Evolutionary conservation across 2,329 filamentous ascomycete species (phyloP).

Genomic region (Ophiostoma ips): DNA sequence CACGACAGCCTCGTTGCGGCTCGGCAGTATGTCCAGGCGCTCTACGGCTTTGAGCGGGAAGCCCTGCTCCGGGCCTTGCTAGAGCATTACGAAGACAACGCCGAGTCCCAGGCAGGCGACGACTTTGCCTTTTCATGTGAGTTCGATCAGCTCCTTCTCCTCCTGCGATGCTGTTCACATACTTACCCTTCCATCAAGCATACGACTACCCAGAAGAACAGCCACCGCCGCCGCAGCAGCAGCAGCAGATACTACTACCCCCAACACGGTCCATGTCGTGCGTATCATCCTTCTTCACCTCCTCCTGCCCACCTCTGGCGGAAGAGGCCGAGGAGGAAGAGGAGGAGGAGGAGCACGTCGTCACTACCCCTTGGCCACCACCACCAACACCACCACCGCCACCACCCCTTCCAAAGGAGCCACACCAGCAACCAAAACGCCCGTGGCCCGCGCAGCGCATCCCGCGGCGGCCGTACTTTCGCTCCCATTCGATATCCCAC

Average conservation of each 20-base stretch:
- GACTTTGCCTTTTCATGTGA: not conserved
- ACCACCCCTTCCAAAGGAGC: not conserved
- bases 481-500: not conserved
- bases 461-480: not conserved
- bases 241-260: not conserved
- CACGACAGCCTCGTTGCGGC: constrained; percentile 17
- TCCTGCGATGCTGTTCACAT: too few relatives aligned
- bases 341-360: too few relatives aligned
- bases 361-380: not conserved
- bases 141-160: too few relatives aligned
- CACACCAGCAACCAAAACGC: not conserved
- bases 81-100: constrained; percentile 17
- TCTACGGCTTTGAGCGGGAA: constrained; percentile 20
- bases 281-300: not conserved
- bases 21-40: constrained; percentile 20
- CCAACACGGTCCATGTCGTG: not conserved
- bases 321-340: constrained; percentile 3
- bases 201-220: too few relatives aligned
- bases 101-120: not conserved
- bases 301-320: constrained; percentile 3
- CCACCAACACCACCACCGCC: not conserved
- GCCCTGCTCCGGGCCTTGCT: constrained; percentile 21
- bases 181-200: too few relatives aligned
- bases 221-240: too few relatives aligned
- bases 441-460: not conserved